Evolutionary conservation across 768 basidiomycete species (phyloP).

Genomic region (Clitopilus hobsonii): DNA sequence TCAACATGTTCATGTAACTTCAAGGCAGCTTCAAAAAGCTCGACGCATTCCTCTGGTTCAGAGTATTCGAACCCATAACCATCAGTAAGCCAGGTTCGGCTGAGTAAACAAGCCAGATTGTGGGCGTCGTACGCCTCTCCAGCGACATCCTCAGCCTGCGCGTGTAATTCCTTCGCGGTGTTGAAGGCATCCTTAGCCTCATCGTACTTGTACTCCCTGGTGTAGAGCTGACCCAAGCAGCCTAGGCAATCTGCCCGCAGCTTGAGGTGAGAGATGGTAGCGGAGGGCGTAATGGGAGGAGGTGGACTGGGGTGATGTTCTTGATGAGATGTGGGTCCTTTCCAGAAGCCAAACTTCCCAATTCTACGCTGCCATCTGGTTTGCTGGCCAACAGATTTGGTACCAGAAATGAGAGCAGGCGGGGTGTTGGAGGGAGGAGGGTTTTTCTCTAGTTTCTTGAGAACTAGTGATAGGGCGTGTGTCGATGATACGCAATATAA

Average conservation of each 20-base stretch:
- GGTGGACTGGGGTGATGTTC: neutral
- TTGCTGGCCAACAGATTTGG: neutral
- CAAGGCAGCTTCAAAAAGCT: conserved; percentile 11
- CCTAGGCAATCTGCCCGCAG: conserved; percentile 22
- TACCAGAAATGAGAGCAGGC: neutral
- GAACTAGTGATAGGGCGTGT: conserved; percentile 13
- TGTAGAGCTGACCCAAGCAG: conserved; percentile 22
- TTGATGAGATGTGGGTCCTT: neutral
- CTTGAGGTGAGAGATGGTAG: neutral
- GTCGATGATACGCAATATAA: conserved; percentile 16
- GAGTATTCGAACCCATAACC: neutral
- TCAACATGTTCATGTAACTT: conserved; percentile 14
- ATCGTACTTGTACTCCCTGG: conserved; percentile 13
- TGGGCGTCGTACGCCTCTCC: conserved; percentile 24
- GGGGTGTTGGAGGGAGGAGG: neutral
- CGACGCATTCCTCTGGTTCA: neutral
- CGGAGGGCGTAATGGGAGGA: neutral
- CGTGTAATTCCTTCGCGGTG: conserved; percentile 17
- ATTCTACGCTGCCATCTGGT: neutral
- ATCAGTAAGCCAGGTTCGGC: conserved; percentile 3
- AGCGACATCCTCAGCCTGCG: conserved; percentile 12
- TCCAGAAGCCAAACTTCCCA: conserved; percentile 6
- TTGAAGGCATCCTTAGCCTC: conserved; percentile 18
- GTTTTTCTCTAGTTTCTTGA: conserved; percentile 12
- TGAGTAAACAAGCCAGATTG: conserved; percentile 19